Evolutionary conservation across 805 yeast genomes (phyloP).

Genomic region (Isabelozyma heimii): DNA sequence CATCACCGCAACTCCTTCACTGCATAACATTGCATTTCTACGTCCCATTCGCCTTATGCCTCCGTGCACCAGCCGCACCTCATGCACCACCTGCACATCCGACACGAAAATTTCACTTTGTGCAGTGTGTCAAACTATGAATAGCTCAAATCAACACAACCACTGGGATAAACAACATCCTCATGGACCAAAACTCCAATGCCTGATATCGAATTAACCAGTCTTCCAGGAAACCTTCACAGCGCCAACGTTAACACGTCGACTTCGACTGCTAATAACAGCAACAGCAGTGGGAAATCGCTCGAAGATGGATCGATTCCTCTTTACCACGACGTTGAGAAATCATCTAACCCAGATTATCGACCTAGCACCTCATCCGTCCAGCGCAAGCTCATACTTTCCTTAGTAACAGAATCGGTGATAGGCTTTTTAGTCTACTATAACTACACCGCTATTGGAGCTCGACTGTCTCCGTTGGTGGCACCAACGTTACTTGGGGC

Average conservation of each 20-base stretch:
- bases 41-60: too few relatives aligned
- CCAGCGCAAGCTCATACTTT: slow-evolving; percentile 14
- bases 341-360: neutral
- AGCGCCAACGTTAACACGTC: neutral
- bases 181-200: neutral
- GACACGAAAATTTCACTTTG: too few relatives aligned
- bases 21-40: too few relatives aligned
- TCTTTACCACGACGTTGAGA: slow-evolving; percentile 2
- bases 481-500: slow-evolving; percentile 40
- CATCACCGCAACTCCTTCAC: too few relatives aligned
- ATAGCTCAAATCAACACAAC: too few relatives aligned
- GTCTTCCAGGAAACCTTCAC: neutral
- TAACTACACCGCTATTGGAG: slow-evolving; percentile 22
- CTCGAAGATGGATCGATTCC: slow-evolving; percentile 2
- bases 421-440: slow-evolving; percentile 24
- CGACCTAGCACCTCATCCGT: neutral
- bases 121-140: too few relatives aligned
- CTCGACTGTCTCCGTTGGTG: slow-evolving; percentile 20
- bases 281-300: neutral
- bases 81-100: too few relatives aligned
- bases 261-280: neutral
- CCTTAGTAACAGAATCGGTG: slow-evolving; percentile 23
- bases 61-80: too few relatives aligned
- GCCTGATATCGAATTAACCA: slow-evolving; percentile 1
- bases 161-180: too few relatives aligned